Evolutionary conservation across 2,329 filamentous ascomycete species (phyloP).

Genomic region (Ascochyta rabiei): DNA sequence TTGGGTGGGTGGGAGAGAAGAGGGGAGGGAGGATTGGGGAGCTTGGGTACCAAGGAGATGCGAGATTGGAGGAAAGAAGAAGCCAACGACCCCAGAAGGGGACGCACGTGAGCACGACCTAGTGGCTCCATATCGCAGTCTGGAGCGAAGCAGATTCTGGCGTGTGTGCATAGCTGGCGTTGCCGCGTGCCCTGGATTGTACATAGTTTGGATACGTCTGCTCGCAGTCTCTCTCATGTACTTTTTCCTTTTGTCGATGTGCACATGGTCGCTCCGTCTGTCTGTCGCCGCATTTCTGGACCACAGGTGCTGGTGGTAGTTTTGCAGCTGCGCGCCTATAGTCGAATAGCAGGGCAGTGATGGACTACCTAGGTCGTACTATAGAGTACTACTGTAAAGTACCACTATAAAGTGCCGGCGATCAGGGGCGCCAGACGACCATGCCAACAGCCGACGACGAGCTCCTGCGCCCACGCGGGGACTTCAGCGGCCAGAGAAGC

Average conservation of each 20-base stretch:
- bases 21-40: slow-evolving; percentile 84
- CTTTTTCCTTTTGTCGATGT: not conserved
- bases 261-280: not conserved
- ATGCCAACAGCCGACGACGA: not conserved
- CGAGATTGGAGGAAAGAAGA: slow-evolving; percentile 82
- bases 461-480: not conserved
- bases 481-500: not conserved
- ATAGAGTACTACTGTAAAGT: too few relatives aligned
- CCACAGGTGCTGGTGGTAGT: not conserved
- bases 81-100: slow-evolving; percentile 78
- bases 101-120: slow-evolving; percentile 57
- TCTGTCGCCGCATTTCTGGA: not conserved
- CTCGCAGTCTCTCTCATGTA: slow-evolving; percentile 1
- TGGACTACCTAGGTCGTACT: slow-evolving; percentile 4
- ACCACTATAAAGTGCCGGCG: not conserved
- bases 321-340: slow-evolving; percentile 1
- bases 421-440: slow-evolving; percentile 10
- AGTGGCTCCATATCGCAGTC: not conserved
- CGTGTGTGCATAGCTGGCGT: slow-evolving; percentile 12
- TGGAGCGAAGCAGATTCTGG: not conserved
- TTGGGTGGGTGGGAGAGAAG: slow-evolving; percentile 71
- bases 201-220: slow-evolving; percentile 3
- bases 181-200: slow-evolving; percentile 5
- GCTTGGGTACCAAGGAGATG: slow-evolving; percentile 89
- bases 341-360: slow-evolving; percentile 12